A percentile compares a stretch with the other conserved stretches of the same genome.
These are phyloP conservation scores for Cicer arietinum DNA, from an alignment of 306 rosid genomes.

Conservation along the genomic window DNA sequence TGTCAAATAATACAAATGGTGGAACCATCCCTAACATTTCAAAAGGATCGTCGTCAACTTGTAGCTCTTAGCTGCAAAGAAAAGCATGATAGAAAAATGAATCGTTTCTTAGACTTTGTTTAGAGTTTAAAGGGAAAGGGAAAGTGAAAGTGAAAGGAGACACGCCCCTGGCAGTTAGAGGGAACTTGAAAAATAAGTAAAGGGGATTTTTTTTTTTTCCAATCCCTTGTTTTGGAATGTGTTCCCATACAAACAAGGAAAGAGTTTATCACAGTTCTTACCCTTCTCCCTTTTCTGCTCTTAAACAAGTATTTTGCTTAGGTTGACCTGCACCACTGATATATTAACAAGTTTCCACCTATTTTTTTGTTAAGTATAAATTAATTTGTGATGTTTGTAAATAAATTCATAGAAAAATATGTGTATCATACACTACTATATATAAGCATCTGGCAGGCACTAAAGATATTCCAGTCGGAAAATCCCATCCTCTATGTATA, in stretches of 20 bases:
- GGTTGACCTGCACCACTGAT: constrained; percentile 7
- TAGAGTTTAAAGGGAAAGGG: not conserved
- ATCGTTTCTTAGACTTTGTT: not conserved
- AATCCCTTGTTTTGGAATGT: not conserved
- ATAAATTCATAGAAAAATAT: not conserved
- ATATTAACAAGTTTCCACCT: constrained; percentile 31
- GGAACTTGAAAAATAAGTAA: not conserved
- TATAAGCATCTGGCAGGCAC: too few relatives aligned
- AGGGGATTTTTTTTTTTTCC: not conserved
- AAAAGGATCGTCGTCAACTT: constrained; percentile 47
- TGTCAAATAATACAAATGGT: constrained; percentile 49
- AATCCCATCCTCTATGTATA: too few relatives aligned
- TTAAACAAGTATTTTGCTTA: not conserved
- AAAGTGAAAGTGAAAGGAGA: not conserved
- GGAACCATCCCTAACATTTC: constrained; percentile 41
- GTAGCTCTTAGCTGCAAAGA: constrained; percentile 38
- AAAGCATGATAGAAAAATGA: constrained; percentile 38
- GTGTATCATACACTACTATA: too few relatives aligned
- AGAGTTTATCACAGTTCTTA: not conserved
- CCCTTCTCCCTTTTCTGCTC: not conserved
- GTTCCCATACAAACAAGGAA: not conserved
- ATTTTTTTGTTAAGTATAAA: not conserved
- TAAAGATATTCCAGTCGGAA: too few relatives aligned
- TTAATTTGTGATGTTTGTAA: constrained; percentile 20
- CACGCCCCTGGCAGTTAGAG: not conserved